Conservation (phyloP, 1,284 basidiomycete genomes). For the Ustanciosporium gigantosporum region DNA sequence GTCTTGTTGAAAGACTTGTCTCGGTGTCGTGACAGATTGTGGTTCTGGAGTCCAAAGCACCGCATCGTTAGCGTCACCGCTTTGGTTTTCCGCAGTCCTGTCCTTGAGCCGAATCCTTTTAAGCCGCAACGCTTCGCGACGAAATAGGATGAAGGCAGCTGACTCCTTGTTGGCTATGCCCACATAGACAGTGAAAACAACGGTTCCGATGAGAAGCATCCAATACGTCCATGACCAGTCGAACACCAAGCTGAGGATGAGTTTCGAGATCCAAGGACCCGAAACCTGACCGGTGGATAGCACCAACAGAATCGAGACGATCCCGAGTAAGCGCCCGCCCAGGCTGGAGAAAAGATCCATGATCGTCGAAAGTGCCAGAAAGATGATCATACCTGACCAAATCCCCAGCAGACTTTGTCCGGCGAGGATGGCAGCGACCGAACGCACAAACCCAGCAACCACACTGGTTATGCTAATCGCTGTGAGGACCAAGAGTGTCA, state of each 20-base stretch:
- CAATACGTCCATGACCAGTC: conserved; percentile 45
- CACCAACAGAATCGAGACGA: conserved; percentile 9
- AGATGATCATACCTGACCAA: conserved; percentile 16
- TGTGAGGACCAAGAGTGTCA: conserved; percentile 15
- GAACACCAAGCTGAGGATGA: conserved; percentile 11
- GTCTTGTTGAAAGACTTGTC: conserved; percentile 15
- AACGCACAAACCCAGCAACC: conserved; percentile 29
- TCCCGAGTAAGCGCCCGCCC: conserved; percentile 13
- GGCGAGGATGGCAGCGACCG: conserved; percentile 7
- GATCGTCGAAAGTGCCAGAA: conserved; percentile 16
- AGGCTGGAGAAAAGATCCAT: conserved; percentile 35
- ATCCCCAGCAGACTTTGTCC: conserved; percentile 17
- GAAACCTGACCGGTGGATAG: conserved; percentile 18
- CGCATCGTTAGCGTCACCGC: no score
- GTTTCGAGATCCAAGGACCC: conserved; percentile 42
- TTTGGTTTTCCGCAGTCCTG: no score
- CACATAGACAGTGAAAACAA: conserved; percentile 20
- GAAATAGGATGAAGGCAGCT: conserved; percentile 22
- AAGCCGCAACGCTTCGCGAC: conserved; percentile 15
- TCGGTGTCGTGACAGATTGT: conserved; percentile 3
- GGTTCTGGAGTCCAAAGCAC: conserved; percentile 41
- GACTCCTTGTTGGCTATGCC: conserved; percentile 23
- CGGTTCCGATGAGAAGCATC: conserved; percentile 27
- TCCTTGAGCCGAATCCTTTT: no score
- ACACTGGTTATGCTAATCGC: conserved; percentile 15